Conservation (phyloP, 2,329 filamentous ascomycete species). For the Fusarium heterosporum region DNA sequence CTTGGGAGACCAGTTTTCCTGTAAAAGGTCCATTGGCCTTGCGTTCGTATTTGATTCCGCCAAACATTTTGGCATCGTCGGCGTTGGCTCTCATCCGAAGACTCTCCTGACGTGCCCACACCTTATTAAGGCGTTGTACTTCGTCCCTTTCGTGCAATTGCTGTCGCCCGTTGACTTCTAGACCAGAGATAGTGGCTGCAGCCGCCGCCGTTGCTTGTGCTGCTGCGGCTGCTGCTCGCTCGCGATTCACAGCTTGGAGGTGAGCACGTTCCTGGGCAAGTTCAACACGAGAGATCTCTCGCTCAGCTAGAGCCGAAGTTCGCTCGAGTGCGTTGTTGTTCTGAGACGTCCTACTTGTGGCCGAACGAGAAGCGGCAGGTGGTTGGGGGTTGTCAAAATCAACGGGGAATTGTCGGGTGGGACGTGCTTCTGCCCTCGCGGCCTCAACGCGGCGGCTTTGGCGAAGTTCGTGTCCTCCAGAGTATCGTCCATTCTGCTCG, state of each 20-base stretch:
- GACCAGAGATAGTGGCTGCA: constrained; percentile 44
- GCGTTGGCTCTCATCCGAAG: constrained; percentile 57
- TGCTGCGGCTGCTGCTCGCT: constrained; percentile 52
- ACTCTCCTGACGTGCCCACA: constrained; percentile 67
- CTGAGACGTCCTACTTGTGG: constrained; percentile 35
- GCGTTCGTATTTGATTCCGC: constrained; percentile 71
- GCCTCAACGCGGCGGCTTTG: constrained; percentile 58
- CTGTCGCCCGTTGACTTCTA: constrained; percentile 46
- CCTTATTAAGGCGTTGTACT: constrained; percentile 64
- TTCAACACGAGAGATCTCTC: constrained; percentile 65
- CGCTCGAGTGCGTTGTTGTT: constrained; percentile 57
- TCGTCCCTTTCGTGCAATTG: constrained; percentile 61
- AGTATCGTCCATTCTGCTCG: constrained; percentile 36
- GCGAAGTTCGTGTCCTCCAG: constrained; percentile 56
- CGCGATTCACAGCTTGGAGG: constrained; percentile 58
- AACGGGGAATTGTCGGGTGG: constrained; percentile 46
- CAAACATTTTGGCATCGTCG: constrained; percentile 68
- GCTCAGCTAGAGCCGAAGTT: constrained; percentile 61
- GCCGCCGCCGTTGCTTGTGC: constrained; percentile 50
- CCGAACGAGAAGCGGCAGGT: constrained; percentile 31
- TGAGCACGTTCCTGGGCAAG: constrained; percentile 64
- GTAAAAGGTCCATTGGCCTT: constrained; percentile 70
- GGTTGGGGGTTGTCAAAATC: constrained; percentile 40
- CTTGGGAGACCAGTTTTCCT: constrained; percentile 72
- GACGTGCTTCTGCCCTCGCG: constrained; percentile 37